Percentiles rank a stretch among this genome's conserved stretches.
phyloP scores from a whole-genome alignment of 2,329 filamentous ascomycete genomes.

The Fusarium agapanthi region DNA sequence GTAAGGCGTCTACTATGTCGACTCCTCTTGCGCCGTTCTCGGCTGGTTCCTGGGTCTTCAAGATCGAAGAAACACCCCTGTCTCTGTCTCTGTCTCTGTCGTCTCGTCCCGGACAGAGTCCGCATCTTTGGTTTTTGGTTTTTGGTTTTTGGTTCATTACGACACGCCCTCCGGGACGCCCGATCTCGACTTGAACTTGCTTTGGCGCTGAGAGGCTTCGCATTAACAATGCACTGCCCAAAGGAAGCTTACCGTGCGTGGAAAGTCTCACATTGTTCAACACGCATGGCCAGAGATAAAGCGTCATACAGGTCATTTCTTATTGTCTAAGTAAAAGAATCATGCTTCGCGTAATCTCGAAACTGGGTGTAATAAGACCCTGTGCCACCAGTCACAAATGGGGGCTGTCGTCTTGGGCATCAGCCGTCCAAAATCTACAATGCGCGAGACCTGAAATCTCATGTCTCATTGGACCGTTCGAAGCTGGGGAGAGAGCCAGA shows the following conservation, averaged over 20 bases:
- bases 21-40: conserved; percentile 33
- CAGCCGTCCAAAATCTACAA: neutral
- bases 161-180: conserved; percentile 9
- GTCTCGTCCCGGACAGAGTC: conserved; percentile 27
- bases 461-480: conserved; percentile 4
- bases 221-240: conserved; percentile 2
- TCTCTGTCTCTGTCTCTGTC: neutral
- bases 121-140: conserved; percentile 1
- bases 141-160: neutral
- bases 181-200: neutral
- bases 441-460: conserved; percentile 2
- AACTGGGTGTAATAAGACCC: neutral
- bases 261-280: conserved; percentile 5
- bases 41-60: conserved; percentile 33
- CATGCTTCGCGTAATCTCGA: neutral
- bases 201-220: conserved; percentile 4
- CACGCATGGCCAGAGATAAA: neutral
- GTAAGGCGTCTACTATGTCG: conserved; percentile 17
- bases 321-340: neutral
- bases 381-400: neutral
- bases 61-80: conserved; percentile 19
- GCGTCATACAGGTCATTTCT: neutral
- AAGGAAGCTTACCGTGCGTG: neutral
- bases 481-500: conserved; percentile 14
- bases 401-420: conserved; percentile 18